Percentiles rank a stretch among this genome's conserved stretches.
Conservation (phyloP, 1,284 basidiomycete species). For the Singerocomus inundabilis region DNA sequence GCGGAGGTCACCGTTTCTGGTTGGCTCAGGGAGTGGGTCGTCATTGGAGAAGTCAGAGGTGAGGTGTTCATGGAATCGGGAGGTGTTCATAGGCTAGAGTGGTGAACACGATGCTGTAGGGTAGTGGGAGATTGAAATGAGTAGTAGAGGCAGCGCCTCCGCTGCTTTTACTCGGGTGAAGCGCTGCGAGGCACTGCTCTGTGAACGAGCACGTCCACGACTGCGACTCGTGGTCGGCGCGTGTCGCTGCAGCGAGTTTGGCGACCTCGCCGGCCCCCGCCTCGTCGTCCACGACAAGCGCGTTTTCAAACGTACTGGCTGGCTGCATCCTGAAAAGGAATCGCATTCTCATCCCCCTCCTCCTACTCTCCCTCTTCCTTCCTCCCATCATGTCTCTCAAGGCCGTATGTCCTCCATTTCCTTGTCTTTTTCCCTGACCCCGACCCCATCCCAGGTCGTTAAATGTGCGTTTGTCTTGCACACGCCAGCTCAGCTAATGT, state of each 20-base stretch:
- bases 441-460: slow-evolving; percentile 49
- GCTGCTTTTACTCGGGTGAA: slow-evolving; percentile 12
- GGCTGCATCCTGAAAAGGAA: slow-evolving; percentile 14
- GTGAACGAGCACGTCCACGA: not conserved
- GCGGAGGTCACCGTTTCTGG: not conserved
- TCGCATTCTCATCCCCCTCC: slow-evolving; percentile 13
- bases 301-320: too few species aligned
- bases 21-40: slow-evolving; percentile 11
- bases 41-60: slow-evolving; percentile 17
- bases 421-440: not conserved
- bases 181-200: slow-evolving; percentile 13
- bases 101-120: slow-evolving; percentile 6
- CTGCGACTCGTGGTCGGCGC: slow-evolving; percentile 20
- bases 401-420: slow-evolving; percentile 48
- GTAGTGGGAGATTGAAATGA: slow-evolving; percentile 4
- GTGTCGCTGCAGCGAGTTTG: slow-evolving; percentile 14
- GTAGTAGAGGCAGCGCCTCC: slow-evolving; percentile 3
- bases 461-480: slow-evolving; percentile 52
- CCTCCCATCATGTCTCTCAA: slow-evolving; percentile 56
- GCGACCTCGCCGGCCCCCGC: not conserved
- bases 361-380: not conserved
- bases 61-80: slow-evolving; percentile 34
- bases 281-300: too few species aligned
- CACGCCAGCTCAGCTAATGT: slow-evolving; percentile 7
- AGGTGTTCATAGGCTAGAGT: slow-evolving; percentile 26